These are phyloP conservation scores for Colletotrichum karsti DNA, from an alignment of 2,329 filamentous ascomycete genomes.

Conservation along the genomic window DNA sequence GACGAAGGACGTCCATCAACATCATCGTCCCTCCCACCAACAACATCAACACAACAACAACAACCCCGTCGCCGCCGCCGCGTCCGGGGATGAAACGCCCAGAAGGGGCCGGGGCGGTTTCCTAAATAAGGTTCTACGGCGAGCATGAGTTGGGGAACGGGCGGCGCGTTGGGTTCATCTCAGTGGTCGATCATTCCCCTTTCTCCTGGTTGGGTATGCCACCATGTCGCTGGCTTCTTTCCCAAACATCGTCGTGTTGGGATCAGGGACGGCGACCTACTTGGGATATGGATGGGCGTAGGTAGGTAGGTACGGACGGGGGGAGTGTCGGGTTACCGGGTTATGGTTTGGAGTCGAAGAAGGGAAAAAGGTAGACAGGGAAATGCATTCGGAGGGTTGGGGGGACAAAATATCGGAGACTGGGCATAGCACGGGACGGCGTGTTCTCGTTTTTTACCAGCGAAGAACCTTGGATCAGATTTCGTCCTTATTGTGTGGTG, in stretches of 20 bases:
- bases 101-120: slow-evolving; percentile 40
- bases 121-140: slow-evolving; percentile 46
- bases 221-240: neutral
- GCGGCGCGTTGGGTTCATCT: slow-evolving; percentile 5
- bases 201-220: neutral
- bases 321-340: neutral
- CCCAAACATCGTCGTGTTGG: neutral
- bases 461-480: too few species aligned
- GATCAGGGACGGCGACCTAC: neutral
- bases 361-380: too few species aligned
- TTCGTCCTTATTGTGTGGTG: too few species aligned
- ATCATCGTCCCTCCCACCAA: too few species aligned
- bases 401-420: too few species aligned
- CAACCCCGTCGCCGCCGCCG: neutral
- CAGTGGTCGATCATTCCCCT: neutral
- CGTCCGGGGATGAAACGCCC: slow-evolving; percentile 30
- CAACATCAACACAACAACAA: neutral
- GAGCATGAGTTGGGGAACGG: slow-evolving; percentile 29
- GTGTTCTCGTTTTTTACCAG: too few species aligned
- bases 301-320: neutral
- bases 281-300: neutral
- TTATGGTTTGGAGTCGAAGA: too few species aligned
- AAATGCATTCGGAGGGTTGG: too few species aligned
- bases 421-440: too few species aligned
- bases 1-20: slow-evolving; percentile 21